Evolutionary conservation across 1,284 basidiomycete genomes (phyloP).

Genomic region (Pholiota adiposa): DNA sequence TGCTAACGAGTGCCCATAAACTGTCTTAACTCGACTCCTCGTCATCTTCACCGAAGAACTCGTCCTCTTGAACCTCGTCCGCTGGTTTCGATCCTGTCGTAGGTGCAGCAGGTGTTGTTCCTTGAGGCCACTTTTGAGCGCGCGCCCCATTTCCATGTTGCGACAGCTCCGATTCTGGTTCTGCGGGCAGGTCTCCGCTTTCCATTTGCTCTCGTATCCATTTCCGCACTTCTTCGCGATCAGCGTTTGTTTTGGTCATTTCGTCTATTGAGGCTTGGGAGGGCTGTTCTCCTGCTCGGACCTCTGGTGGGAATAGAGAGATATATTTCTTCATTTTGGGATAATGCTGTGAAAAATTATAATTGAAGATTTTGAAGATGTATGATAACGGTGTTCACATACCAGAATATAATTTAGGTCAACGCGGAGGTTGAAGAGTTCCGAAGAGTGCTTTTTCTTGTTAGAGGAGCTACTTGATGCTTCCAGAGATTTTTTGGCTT

Average conservation of each 20-base stretch:
- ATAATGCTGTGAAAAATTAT: slow-evolving; percentile 59
- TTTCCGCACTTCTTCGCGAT: slow-evolving; percentile 65
- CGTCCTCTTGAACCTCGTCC: slow-evolving; percentile 34
- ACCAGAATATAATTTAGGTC: slow-evolving; percentile 88
- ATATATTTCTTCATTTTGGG: slow-evolving; percentile 86
- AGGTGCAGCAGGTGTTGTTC: slow-evolving; percentile 12
- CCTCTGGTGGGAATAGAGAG: slow-evolving; percentile 79
- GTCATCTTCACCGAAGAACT: slow-evolving; percentile 42
- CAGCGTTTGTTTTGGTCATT: slow-evolving; percentile 40
- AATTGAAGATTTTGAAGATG: slow-evolving; percentile 77
- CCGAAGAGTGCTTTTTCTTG: slow-evolving; percentile 49
- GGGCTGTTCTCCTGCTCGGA: slow-evolving; percentile 42
- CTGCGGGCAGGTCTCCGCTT: slow-evolving; percentile 56
- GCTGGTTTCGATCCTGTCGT: slow-evolving; percentile 9
- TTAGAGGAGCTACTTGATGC: slow-evolving; percentile 35
- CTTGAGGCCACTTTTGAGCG: slow-evolving; percentile 21
- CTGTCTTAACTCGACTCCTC: slow-evolving; percentile 20
- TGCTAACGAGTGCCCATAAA: background rate
- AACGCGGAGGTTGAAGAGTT: slow-evolving; percentile 66
- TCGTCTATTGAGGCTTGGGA: slow-evolving; percentile 25
- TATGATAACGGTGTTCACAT: slow-evolving; percentile 28
- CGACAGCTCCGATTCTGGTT: slow-evolving; percentile 59
- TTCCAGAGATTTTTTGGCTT: slow-evolving; percentile 55
- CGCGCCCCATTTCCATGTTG: slow-evolving; percentile 15
- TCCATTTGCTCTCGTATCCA: slow-evolving; percentile 71